phyloP scores from a whole-genome alignment of 2,329 filamentous ascomycete species.

The Whalleya microplaca region DNA sequence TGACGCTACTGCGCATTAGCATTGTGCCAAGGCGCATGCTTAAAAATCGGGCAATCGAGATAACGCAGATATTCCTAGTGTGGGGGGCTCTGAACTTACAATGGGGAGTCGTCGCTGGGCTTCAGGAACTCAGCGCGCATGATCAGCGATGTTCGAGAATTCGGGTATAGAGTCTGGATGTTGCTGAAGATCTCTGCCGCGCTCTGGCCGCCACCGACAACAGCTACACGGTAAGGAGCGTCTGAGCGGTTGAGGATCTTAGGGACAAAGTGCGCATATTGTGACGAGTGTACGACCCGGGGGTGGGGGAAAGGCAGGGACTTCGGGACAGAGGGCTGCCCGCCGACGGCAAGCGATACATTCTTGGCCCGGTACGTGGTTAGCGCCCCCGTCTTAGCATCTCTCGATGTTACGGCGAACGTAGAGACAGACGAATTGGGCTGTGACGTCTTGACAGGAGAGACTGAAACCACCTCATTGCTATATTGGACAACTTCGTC shows the following conservation, averaged over 20 bases:
- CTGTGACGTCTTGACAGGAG: slow-evolving; percentile 57
- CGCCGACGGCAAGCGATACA: slow-evolving; percentile 63
- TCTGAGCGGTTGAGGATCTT: slow-evolving; percentile 60
- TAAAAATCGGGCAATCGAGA: not conserved
- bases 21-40: not conserved
- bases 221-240: slow-evolving; percentile 73
- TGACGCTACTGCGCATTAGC: slow-evolving; percentile 66
- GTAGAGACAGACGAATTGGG: slow-evolving; percentile 56
- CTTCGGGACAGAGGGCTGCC: slow-evolving; percentile 70
- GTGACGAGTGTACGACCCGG: slow-evolving; percentile 83
- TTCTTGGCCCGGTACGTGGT: slow-evolving; percentile 63
- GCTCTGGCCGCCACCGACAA: slow-evolving; percentile 88
- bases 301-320: slow-evolving; percentile 71
- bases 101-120: slow-evolving; percentile 94
- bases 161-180: slow-evolving; percentile 79
- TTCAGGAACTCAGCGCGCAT: slow-evolving; percentile 83
- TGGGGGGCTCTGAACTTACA: slow-evolving; percentile 60
- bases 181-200: slow-evolving; percentile 96
- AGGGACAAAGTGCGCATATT: slow-evolving; percentile 71
- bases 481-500: slow-evolving; percentile 73
- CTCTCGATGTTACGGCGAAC: slow-evolving; percentile 70
- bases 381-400: slow-evolving; percentile 59
- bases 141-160: slow-evolving; percentile 75
- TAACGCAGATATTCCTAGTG: not conserved
- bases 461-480: slow-evolving; percentile 74